Conservation (phyloP, 208 protist species). For the Leishmania arabica region DNA sequence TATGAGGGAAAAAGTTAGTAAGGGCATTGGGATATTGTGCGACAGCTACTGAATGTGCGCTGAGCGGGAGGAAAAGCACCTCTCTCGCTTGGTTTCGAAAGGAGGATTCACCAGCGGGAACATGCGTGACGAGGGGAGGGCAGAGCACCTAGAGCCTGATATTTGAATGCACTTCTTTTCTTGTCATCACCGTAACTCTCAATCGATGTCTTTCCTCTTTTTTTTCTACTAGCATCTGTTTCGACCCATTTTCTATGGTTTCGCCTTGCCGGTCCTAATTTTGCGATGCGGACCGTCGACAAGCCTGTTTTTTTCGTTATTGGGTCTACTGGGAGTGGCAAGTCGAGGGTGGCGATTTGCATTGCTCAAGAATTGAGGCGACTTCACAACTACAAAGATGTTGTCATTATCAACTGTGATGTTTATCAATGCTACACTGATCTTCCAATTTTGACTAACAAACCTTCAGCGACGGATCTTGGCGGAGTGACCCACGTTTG, state of each 20-base stretch:
- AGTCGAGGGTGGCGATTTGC: conserved; percentile 70
- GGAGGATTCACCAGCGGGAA: not conserved
- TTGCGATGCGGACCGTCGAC: conserved; percentile 18
- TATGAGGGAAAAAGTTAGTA: not conserved
- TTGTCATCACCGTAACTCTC: not conserved
- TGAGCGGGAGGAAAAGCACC: not conserved
- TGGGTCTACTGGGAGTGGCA: conserved; percentile 87
- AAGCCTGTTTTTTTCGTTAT: conserved; percentile 81
- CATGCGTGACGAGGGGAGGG: not conserved
- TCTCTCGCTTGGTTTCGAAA: not conserved
- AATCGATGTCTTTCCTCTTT: conserved; percentile 5
- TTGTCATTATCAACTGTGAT: conserved; percentile 90
- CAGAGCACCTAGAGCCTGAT: not conserved
- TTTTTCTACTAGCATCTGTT: not conserved
- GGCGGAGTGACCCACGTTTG: conserved; percentile 72
- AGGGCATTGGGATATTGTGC: not conserved
- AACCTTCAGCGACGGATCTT: conserved; percentile 57
- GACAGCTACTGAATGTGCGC: not conserved
- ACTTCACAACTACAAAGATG: conserved; percentile 39
- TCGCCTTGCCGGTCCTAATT: not conserved
- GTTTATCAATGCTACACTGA: conserved; percentile 88
- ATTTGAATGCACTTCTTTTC: not conserved
- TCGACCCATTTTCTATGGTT: not conserved
- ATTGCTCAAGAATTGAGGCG: conserved; percentile 61
- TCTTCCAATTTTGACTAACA: conserved; percentile 91